These are phyloP conservation scores for Rubia peregrina DNA, from an alignment of 305 asterid species.

Conservation along the genomic window DNA sequence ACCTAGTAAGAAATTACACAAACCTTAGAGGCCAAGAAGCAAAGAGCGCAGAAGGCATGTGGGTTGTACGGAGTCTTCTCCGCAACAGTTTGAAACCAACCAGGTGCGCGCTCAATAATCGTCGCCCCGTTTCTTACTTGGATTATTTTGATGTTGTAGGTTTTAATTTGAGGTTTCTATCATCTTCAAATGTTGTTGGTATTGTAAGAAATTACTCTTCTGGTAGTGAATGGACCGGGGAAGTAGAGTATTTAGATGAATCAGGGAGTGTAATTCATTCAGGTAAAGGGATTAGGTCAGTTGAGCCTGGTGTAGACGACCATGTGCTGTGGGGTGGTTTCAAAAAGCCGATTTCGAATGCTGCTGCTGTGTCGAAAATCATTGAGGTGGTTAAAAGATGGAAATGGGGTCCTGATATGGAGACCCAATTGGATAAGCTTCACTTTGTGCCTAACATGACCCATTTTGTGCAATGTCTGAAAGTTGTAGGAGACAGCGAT, in stretches of 20 bases:
- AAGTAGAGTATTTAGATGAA: slow-evolving; percentile 77
- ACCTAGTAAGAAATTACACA: neutral
- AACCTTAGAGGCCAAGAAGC: neutral
- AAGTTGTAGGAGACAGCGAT: slow-evolving; percentile 63
- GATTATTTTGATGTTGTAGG: slow-evolving; percentile 9
- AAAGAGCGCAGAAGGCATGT: neutral
- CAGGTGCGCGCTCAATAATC: slow-evolving; percentile 16
- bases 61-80: slow-evolving; percentile 36
- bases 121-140: slow-evolving; percentile 4
- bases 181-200: slow-evolving; percentile 14
- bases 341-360: slow-evolving; percentile 72
- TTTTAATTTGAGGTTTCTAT: slow-evolving; percentile 22
- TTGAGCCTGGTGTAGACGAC: slow-evolving; percentile 82
- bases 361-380: slow-evolving; percentile 82
- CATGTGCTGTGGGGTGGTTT: slow-evolving; percentile 89
- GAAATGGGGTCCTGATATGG: slow-evolving; percentile 99
- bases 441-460: slow-evolving; percentile 43
- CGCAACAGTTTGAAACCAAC: slow-evolving; percentile 32
- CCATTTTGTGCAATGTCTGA: slow-evolving; percentile 61
- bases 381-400: slow-evolving; percentile 90
- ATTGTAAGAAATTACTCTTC: slow-evolving; percentile 37
- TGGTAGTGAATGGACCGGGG: slow-evolving; percentile 47
- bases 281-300: slow-evolving; percentile 87
- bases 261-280: slow-evolving; percentile 80
- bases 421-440: slow-evolving; percentile 68